Percentiles rank a stretch among this genome's conserved stretches.
Conservation (phyloP, 2,329 filamentous ascomycete genomes). For the Aspergillus melleus region DNA sequence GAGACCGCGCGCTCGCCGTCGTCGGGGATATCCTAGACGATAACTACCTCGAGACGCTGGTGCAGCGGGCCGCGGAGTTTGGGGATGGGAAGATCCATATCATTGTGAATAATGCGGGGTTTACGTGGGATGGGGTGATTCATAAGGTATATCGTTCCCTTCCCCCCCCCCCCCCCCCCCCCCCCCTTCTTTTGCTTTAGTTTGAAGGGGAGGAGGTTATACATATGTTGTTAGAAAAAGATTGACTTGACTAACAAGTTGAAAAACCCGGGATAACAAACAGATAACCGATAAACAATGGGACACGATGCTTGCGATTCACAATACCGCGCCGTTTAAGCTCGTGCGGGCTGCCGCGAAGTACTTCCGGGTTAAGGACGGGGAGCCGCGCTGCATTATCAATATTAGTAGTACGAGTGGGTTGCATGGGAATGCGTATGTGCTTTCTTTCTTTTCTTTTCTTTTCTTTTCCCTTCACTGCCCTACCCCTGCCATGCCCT, state of each 20-base stretch:
- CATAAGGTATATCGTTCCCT: no score
- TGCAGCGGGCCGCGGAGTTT: slow-evolving; percentile 74
- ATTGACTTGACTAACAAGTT: no score
- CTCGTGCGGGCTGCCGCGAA: slow-evolving; percentile 77
- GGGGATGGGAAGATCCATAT: slow-evolving; percentile 86
- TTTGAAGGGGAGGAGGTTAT: no score
- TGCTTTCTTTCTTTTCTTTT: no score
- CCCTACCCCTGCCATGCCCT: no score
- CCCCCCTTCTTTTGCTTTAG: no score
- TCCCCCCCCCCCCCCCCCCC: no score
- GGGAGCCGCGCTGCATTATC: slow-evolving; percentile 74
- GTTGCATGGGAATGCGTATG: slow-evolving; percentile 73
- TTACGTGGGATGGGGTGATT: slow-evolving; percentile 90
- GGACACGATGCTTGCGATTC: slow-evolving; percentile 81
- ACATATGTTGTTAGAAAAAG: background rate
- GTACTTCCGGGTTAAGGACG: slow-evolving; percentile 84
- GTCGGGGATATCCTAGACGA: slow-evolving; percentile 74
- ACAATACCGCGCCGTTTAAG: slow-evolving; percentile 83
- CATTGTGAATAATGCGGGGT: slow-evolving; percentile 88
- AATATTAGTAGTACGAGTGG: slow-evolving; percentile 83
- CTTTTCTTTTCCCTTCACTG: no score
- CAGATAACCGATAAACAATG: slow-evolving; percentile 87
- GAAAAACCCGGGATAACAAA: no score
- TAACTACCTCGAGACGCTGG: slow-evolving; percentile 69
- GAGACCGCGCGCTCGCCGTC: slow-evolving; percentile 64